Percentiles rank a stretch among this genome's conserved stretches.
phyloP scores from a whole-genome alignment of 2,329 filamentous ascomycete species.

The Colletotrichum eremochloae region DNA sequence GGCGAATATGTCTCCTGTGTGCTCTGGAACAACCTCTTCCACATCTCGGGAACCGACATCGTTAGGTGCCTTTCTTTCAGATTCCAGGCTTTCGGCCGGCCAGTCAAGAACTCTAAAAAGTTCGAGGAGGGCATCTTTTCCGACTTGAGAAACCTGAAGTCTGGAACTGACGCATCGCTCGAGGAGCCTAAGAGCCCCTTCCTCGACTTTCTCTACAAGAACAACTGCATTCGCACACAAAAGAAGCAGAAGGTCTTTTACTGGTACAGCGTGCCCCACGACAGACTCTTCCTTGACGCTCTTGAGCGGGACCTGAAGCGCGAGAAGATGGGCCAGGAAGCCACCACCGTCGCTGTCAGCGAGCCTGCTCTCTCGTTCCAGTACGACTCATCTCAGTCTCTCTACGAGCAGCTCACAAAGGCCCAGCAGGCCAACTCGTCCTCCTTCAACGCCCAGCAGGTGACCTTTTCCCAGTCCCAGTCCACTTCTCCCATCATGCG shows the following conservation, averaged over 20 bases:
- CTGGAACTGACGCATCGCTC: constrained; percentile 95
- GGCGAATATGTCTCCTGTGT: constrained; percentile 99
- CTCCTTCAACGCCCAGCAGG: constrained; percentile 87
- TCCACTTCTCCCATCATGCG: constrained; percentile 90
- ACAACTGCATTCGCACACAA: constrained; percentile 99
- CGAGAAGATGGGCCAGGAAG: constrained; percentile 99
- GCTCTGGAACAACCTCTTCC: constrained; percentile 99
- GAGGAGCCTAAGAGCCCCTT: constrained; percentile 99
- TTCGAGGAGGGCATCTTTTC: constrained; percentile 99
- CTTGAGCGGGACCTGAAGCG: constrained; percentile 97
- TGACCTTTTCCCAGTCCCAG: constrained; percentile 79
- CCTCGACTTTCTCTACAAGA: constrained; percentile 99
- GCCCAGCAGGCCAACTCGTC: constrained; percentile 98
- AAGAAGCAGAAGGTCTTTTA: constrained; percentile 99
- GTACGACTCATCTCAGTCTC: constrained; percentile 98
- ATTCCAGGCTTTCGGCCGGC: constrained; percentile 97
- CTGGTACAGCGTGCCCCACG: constrained; percentile 99
- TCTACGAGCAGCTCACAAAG: constrained; percentile 99
- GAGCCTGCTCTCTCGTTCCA: constrained; percentile 98
- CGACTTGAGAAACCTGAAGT: constrained; percentile 97
- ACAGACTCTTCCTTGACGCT: constrained; percentile 96
- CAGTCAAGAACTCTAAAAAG: constrained; percentile 99
- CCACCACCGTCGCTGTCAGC: constrained; percentile 95
- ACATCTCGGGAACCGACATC: constrained; percentile 99
- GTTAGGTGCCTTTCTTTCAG: constrained; percentile 97